Evolutionary conservation across 2,329 filamentous ascomycete genomes (phyloP).

Genomic region (Pochonia chlamydosporia): DNA sequence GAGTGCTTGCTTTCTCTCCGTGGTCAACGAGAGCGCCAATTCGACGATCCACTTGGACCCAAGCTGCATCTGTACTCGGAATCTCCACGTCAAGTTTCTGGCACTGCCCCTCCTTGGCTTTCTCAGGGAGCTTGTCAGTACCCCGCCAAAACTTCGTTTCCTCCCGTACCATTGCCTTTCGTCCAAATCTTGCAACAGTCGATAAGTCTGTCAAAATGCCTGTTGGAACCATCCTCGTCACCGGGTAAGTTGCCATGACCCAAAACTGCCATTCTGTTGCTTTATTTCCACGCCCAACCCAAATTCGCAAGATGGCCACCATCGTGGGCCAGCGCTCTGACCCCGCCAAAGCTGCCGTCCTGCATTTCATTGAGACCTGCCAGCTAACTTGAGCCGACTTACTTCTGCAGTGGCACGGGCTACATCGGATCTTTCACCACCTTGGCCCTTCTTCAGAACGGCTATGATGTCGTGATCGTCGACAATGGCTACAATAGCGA

Average conservation of each 20-base stretch:
- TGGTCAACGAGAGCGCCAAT: background rate
- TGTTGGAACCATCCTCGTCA: slow-evolving; percentile 83
- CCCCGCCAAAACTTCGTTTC: slow-evolving; percentile 11
- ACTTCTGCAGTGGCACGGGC: slow-evolving; percentile 72
- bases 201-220: slow-evolving; percentile 49
- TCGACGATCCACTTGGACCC: background rate
- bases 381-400: background rate
- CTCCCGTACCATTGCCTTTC: slow-evolving; percentile 10
- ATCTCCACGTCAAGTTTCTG: background rate
- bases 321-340: background rate
- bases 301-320: background rate
- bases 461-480: slow-evolving; percentile 93
- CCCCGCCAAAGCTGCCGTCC: background rate
- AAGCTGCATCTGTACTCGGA: background rate
- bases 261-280: slow-evolving; percentile 11
- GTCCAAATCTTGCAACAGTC: background rate
- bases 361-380: background rate
- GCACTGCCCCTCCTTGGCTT: slow-evolving; percentile 3
- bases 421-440: slow-evolving; percentile 99
- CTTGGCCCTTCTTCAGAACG: slow-evolving; percentile 84
- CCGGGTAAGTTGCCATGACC: slow-evolving; percentile 57
- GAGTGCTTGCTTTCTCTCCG: background rate
- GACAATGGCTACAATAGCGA: slow-evolving; percentile 98
- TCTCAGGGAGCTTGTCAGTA: slow-evolving; percentile 3
- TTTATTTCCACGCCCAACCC: background rate